Evolutionary conservation across 495 filamentous ascomycete species (phyloP).

Genomic region (Hypomontagnella monticulosa): DNA sequence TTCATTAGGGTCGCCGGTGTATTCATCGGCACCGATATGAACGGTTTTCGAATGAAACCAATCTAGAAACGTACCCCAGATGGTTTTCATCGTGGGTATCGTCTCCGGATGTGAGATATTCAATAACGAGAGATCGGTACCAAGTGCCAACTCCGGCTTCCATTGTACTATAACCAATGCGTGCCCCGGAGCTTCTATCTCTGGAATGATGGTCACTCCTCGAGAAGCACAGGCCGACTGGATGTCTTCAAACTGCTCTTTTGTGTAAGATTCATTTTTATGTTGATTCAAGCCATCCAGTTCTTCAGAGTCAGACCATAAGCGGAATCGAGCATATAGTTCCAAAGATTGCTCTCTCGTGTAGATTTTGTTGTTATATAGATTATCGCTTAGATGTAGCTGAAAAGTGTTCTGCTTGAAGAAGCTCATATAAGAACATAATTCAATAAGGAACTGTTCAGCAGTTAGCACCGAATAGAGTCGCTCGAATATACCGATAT

Average conservation of each 20-base stretch:
- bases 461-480: not conserved
- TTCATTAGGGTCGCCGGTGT: constrained; percentile 50
- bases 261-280: constrained; percentile 61
- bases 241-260: constrained; percentile 54
- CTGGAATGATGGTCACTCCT: constrained; percentile 62
- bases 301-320: constrained; percentile 47
- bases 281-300: constrained; percentile 56
- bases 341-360: constrained; percentile 51
- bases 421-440: constrained; percentile 63
- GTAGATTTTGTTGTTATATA: constrained; percentile 54
- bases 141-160: constrained; percentile 61
- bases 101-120: constrained; percentile 63
- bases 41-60: constrained; percentile 65
- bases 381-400: constrained; percentile 62
- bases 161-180: constrained; percentile 61
- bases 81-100: constrained; percentile 60
- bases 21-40: constrained; percentile 65
- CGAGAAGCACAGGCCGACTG: constrained; percentile 57
- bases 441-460: constrained; percentile 57
- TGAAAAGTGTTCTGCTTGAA: constrained; percentile 67
- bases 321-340: constrained; percentile 59
- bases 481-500: not conserved
- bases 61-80: constrained; percentile 60
- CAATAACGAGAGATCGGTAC: constrained; percentile 54
- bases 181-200: constrained; percentile 64